phyloP scores from a whole-genome alignment of 75 land plant species.

The Cunninghamia lanceolata region DNA sequence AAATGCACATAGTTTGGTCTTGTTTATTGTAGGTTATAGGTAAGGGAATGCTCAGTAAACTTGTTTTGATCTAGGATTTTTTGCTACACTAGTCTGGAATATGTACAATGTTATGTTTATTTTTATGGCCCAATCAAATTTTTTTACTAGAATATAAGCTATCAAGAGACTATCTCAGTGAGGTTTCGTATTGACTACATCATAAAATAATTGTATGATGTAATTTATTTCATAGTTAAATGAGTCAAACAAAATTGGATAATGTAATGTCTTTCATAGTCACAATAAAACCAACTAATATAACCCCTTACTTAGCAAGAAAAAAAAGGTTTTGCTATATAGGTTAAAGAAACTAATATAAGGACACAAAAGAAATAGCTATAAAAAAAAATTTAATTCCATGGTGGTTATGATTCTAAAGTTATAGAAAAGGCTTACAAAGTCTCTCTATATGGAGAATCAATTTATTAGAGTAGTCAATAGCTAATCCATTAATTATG shows the following conservation, averaged over 20 bases:
- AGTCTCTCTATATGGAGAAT: too few species aligned
- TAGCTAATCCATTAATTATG: too few species aligned
- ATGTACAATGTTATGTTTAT: neutral
- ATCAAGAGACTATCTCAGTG: neutral
- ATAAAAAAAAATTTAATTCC: too few species aligned
- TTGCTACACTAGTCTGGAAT: neutral
- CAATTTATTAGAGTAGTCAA: too few species aligned
- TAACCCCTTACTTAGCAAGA: neutral
- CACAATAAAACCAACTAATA: neutral
- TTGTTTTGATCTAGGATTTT: neutral
- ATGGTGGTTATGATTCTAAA: too few species aligned
- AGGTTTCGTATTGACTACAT: too few species aligned
- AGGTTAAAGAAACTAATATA: neutral
- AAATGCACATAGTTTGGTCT: neutral
- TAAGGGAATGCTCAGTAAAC: neutral
- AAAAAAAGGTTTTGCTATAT: too few species aligned
- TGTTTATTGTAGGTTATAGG: neutral
- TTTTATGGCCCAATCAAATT: neutral
- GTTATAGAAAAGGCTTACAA: too few species aligned
- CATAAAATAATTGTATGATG: neutral
- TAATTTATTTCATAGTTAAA: too few species aligned
- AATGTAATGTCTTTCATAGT: too few species aligned
- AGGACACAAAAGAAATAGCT: neutral
- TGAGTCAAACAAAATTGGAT: too few species aligned
- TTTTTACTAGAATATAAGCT: too few species aligned